Conservation (phyloP, 176 grass and related monocot genomes). For the Lolium multiflorum region DNA sequence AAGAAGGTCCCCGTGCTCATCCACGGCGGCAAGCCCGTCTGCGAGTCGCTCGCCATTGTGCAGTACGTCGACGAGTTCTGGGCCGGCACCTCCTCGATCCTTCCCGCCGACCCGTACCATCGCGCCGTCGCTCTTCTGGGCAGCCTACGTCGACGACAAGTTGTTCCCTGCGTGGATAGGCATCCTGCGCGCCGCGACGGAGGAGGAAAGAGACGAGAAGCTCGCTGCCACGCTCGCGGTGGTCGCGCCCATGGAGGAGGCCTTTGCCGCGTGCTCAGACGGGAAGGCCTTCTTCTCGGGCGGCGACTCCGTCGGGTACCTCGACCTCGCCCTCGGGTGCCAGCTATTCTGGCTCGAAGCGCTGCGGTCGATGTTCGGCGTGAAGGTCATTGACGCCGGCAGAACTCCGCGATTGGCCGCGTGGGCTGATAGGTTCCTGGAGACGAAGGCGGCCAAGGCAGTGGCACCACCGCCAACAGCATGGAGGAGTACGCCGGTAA, state of each 20-base stretch:
- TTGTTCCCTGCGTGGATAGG: background rate
- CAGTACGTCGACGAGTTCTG: slow-evolving; percentile 14
- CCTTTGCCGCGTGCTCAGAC: background rate
- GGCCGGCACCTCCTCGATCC: background rate
- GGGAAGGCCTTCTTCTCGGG: background rate
- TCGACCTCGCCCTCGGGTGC: slow-evolving; percentile 2
- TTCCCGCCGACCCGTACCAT: background rate
- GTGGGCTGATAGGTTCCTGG: background rate
- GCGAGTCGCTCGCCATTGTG: slow-evolving; percentile 9
- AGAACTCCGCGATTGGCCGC: background rate
- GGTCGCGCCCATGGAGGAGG: background rate
- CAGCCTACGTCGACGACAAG: slow-evolving; percentile 9
- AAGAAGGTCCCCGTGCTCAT: slow-evolving; percentile 69
- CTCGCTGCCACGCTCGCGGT: background rate
- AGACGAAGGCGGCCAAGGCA: background rate
- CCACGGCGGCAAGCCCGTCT: slow-evolving; percentile 48
- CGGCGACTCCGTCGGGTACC: background rate
- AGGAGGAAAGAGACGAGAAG: background rate
- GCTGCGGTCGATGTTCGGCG: background rate
- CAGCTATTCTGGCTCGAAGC: background rate
- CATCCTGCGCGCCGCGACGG: background rate
- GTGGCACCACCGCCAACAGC: background rate
- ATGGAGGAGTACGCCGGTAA: background rate
- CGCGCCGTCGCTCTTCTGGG: slow-evolving; percentile 15
- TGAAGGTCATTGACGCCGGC: background rate